Evolutionary conservation across 768 basidiomycete genomes (phyloP), one percentile per base, ranked within the genome.

Genomic region (Xerocomellus intermedius): DNA sequence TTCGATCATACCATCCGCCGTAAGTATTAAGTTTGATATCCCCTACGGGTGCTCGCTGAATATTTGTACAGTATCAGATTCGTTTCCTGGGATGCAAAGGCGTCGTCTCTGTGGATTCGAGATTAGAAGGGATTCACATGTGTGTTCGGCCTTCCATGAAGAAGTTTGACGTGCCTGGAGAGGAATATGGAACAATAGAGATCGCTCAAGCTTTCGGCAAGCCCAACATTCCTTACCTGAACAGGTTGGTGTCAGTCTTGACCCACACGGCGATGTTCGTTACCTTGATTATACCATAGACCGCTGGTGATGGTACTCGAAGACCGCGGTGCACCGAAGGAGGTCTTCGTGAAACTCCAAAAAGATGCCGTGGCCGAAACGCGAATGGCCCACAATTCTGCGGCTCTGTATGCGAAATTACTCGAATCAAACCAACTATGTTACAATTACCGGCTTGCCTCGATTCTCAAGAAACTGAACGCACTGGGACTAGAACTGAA

Each of bases 51-150:
- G 24, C 17, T 36, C 28, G 48, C 46, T 49, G 28, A 33, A 39
- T 49, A 36, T 14, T 42, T 55, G 33, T n/a, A 24, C 51, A 87
- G 79, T 88, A 85, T 66, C 89, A 89, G 73, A 91, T 93, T 46
- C 83, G 92, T 43, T 88, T 93, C 66, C 67, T 93, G 42, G 91
- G 89, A 19, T 91, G 78, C 70, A 94, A 94, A 69, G 93, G 92
- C 0, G 82, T 94, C 22, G 87, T 94, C 1, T 77, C 73, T 5
- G 77, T 93, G 12, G 91, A 94, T 61, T 72, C 79, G 45, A 71
- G 73, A 44, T 61, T 74, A 16, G 59, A 69, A 41, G 83, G 83
- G 0, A 81, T 85, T 46, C 79, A 77, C 17, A 88, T 94, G 86
- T 78, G 85, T 28, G 65, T 91, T 9, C 76, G 91, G 33, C 69